phyloP scores from a whole-genome alignment of 2,329 filamentous ascomycete species.

The Pyrenochaeta sp. region DNA sequence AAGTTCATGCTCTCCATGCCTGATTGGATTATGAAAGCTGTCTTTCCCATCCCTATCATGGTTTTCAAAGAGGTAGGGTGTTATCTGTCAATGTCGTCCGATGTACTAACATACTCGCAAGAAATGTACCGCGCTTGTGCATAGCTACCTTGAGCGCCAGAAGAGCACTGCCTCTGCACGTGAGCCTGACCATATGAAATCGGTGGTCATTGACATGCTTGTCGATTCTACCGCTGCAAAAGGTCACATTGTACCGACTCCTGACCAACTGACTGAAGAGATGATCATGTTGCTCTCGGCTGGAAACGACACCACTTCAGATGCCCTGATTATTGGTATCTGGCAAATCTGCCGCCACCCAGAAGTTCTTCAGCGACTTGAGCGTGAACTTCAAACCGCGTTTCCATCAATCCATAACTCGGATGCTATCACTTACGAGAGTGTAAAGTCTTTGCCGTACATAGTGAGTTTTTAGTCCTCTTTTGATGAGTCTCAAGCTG shows the following conservation, averaged over 20 bases:
- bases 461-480: conserved; percentile 3
- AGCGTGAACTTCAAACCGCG: conserved; percentile 3
- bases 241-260: conserved; percentile 8
- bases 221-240: conserved; percentile 12
- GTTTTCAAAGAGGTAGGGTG: conserved; percentile 12
- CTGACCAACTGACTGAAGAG: conserved; percentile 11
- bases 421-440: conserved; percentile 10
- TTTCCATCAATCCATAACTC: conserved; percentile 2
- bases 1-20: conserved; percentile 5
- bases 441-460: conserved; percentile 10
- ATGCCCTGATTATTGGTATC: conserved; percentile 12
- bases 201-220: conserved; percentile 16
- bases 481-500: too few relatives aligned
- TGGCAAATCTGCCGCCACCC: conserved; percentile 12
- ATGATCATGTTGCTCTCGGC: conserved; percentile 18
- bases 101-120: background rate
- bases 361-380: conserved; percentile 2
- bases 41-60: conserved; percentile 16
- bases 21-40: conserved; percentile 2
- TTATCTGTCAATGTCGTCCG: too few relatives aligned
- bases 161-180: background rate
- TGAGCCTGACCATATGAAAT: conserved; percentile 3
- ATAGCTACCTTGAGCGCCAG: conserved; percentile 8
- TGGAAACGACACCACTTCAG: conserved; percentile 14
- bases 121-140: conserved; percentile 8